These are phyloP conservation scores for Oryza officinalis DNA, from an alignment of 176 grass and related monocot species.

Conservation along the genomic window DNA sequence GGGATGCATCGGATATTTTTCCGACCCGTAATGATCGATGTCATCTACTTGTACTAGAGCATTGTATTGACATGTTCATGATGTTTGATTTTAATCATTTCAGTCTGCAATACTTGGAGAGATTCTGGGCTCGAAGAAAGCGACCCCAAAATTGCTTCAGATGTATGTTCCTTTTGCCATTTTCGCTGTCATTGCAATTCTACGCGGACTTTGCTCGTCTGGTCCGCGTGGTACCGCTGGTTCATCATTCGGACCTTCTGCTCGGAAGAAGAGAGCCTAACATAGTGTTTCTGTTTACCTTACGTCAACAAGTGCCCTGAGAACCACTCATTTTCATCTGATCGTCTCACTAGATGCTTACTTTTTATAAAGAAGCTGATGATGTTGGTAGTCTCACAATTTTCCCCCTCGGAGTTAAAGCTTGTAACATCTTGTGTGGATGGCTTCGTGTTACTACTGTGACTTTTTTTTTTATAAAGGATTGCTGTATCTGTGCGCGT, in stretches of 20 bases:
- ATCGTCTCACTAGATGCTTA: not conserved
- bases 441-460: not conserved
- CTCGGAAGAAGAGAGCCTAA: constrained; percentile 54
- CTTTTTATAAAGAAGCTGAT: not conserved
- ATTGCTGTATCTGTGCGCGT: not conserved
- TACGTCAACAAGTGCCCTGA: not conserved
- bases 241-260: constrained; percentile 23
- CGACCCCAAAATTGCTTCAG: constrained; percentile 52
- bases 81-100: constrained; percentile 4
- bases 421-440: not conserved
- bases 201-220: constrained; percentile 51
- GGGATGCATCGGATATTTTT: not conserved
- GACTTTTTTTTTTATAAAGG: no score
- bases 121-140: constrained; percentile 47
- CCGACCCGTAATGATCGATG: not conserved
- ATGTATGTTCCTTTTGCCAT: constrained; percentile 50
- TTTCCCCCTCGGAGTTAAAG: not conserved
- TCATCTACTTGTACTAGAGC: not conserved
- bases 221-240: not conserved
- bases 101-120: constrained; percentile 71
- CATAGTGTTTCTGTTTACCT: not conserved
- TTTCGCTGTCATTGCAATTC: constrained; percentile 45
- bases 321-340: not conserved
- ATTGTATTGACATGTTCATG: not conserved
- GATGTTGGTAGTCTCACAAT: not conserved